Evolutionary conservation across 116 monocot genomes (phyloP).

Genomic region (Phalaenopsis hybrid): DNA sequence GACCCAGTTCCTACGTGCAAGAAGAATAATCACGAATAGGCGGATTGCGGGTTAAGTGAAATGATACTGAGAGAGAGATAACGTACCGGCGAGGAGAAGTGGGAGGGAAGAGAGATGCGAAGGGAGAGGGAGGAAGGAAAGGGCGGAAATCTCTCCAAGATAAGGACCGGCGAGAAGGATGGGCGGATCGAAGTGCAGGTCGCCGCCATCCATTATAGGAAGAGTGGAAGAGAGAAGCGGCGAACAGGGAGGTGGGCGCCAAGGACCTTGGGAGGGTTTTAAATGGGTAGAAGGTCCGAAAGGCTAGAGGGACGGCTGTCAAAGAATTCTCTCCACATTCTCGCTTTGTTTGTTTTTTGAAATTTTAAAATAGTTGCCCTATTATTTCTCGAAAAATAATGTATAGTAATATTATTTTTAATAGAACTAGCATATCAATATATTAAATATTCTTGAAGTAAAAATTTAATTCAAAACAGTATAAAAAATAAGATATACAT

Average conservation of each 20-base stretch:
- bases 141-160: constrained; percentile 94
- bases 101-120: constrained; percentile 28
- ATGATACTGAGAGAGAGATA: background rate
- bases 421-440: too few species aligned
- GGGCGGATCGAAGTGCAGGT: background rate
- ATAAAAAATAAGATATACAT: too few species aligned
- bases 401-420: too few species aligned
- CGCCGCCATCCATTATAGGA: background rate
- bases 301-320: too few species aligned
- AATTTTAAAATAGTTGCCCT: too few species aligned
- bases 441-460: too few species aligned
- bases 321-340: too few species aligned
- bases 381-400: too few species aligned
- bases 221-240: background rate
- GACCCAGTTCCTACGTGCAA: constrained; percentile 65
- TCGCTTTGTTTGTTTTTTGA: too few species aligned
- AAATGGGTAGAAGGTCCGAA: background rate
- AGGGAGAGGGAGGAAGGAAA: constrained; percentile 45
- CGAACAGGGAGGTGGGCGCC: background rate
- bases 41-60: background rate
- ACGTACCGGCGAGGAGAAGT: constrained; percentile 68
- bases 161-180: constrained; percentile 42
- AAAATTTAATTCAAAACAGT: too few species aligned
- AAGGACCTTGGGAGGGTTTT: background rate
- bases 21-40: background rate